Percentiles rank a stretch among this genome's conserved stretches.
These are phyloP conservation scores for Wickerhamiella azymoides DNA, from an alignment of 805 yeast species.

Conservation along the genomic window DNA sequence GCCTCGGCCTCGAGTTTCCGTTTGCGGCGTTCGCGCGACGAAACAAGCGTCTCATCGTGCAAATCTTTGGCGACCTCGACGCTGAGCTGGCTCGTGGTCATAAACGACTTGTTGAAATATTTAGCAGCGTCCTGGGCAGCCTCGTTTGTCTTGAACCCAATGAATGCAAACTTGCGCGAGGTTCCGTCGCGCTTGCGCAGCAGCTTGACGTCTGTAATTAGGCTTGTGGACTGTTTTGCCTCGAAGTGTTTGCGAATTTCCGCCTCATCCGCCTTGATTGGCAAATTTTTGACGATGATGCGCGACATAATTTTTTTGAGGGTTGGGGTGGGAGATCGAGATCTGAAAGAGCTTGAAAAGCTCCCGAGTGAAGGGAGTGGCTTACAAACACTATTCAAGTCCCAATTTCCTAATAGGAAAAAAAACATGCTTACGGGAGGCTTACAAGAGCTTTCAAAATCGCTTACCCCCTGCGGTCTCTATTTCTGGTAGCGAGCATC, in stretches of 20 bases:
- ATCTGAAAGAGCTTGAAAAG: too few relatives aligned
- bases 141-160: slow-evolving; percentile 60
- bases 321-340: too few relatives aligned
- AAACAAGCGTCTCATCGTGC: slow-evolving; percentile 56
- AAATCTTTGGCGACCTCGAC: slow-evolving; percentile 77
- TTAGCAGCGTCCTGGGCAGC: slow-evolving; percentile 71
- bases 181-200: slow-evolving; percentile 71
- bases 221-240: slow-evolving; percentile 29
- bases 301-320: slow-evolving; percentile 38
- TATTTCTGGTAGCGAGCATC: too few relatives aligned
- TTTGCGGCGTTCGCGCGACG: slow-evolving; percentile 31
- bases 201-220: slow-evolving; percentile 78
- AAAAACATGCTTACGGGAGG: too few relatives aligned
- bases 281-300: slow-evolving; percentile 81
- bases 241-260: slow-evolving; percentile 54
- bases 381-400: too few relatives aligned
- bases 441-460: too few relatives aligned
- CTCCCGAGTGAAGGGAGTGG: too few relatives aligned
- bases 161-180: slow-evolving; percentile 83
- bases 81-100: slow-evolving; percentile 67
- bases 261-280: slow-evolving; percentile 62
- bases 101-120: slow-evolving; percentile 62
- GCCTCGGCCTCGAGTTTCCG: slow-evolving; percentile 17
- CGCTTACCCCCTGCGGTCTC: too few relatives aligned
- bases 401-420: not conserved